Evolutionary conservation across 352 stramenopile species (phyloP).

Genomic region (Pythium scleroteichum): DNA sequence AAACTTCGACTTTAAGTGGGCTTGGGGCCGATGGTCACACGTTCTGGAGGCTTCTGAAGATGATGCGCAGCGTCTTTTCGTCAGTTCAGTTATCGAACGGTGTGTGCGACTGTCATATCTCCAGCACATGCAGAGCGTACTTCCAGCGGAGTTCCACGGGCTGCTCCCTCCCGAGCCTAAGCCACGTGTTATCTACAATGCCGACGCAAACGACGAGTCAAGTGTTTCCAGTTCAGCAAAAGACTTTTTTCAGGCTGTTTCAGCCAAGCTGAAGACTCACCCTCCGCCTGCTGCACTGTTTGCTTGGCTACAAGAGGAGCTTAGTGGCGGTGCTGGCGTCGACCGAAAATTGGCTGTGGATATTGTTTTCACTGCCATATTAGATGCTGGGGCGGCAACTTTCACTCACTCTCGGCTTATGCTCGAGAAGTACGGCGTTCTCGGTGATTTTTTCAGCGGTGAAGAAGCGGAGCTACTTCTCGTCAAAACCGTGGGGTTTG

Average conservation of each 20-base stretch:
- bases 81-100: conserved; percentile 81
- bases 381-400: conserved; percentile 75
- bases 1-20: conserved; percentile 90
- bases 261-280: conserved; percentile 71
- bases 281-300: conserved; percentile 49
- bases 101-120: conserved; percentile 85
- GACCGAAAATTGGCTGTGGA: conserved; percentile 56
- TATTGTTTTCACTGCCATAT: conserved; percentile 72
- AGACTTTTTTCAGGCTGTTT: conserved; percentile 58
- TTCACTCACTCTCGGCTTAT: conserved; percentile 84
- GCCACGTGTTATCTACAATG: conserved; percentile 64
- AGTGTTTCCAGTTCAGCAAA: conserved; percentile 30
- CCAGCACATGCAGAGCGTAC: conserved; percentile 78
- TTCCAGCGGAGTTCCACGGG: conserved; percentile 76
- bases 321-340: conserved; percentile 38
- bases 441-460: conserved; percentile 46
- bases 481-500: conserved; percentile 66
- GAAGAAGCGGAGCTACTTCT: conserved; percentile 56
- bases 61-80: conserved; percentile 80
- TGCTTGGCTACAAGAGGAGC: conserved; percentile 63
- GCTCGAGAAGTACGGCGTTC: conserved; percentile 75
- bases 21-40: conserved; percentile 74
- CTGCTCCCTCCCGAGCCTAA: conserved; percentile 72
- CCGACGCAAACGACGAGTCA: conserved; percentile 31
- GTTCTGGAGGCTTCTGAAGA: conserved; percentile 79